These are phyloP conservation scores for Tuber brumale DNA, from an alignment of 495 filamentous ascomycete genomes.

Conservation along the genomic window DNA sequence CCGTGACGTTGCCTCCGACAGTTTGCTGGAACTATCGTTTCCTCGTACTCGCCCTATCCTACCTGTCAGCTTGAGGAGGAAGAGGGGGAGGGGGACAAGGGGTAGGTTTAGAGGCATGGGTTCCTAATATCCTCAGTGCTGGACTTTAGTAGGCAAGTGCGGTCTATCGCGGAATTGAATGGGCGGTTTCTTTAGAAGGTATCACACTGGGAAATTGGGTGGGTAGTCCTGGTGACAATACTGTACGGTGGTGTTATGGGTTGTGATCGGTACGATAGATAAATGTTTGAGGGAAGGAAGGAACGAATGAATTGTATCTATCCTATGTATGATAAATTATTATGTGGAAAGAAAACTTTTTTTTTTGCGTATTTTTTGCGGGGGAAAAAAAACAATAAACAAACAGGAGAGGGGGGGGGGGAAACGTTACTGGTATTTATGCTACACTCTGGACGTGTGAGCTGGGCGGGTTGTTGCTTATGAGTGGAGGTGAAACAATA, in stretches of 20 bases:
- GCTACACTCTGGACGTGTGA: not conserved
- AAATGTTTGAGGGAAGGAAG: not conserved
- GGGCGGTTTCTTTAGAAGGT: not conserved
- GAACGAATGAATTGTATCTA: no score
- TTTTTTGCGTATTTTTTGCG: not conserved
- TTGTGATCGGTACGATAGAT: not conserved
- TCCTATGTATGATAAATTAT: no score
- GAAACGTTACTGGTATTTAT: not conserved
- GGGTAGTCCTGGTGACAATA: not conserved
- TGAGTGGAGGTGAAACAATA: not conserved
- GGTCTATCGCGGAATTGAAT: not conserved
- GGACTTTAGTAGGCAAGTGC: not conserved
- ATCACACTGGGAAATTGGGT: not conserved
- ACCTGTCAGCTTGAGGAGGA: not conserved
- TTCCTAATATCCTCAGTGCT: not conserved
- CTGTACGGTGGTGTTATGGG: no score
- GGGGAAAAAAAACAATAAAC: not conserved
- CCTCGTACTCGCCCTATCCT: not conserved
- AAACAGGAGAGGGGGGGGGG: no score
- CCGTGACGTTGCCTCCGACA: not conserved
- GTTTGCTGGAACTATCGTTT: not conserved
- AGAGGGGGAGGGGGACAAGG: not conserved
- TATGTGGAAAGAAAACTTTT: not conserved
- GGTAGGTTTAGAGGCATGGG: not conserved
- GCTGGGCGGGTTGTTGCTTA: not conserved